phyloP scores from a whole-genome alignment of 768 basidiomycete species.

The Pleurotus cornucopiae region DNA sequence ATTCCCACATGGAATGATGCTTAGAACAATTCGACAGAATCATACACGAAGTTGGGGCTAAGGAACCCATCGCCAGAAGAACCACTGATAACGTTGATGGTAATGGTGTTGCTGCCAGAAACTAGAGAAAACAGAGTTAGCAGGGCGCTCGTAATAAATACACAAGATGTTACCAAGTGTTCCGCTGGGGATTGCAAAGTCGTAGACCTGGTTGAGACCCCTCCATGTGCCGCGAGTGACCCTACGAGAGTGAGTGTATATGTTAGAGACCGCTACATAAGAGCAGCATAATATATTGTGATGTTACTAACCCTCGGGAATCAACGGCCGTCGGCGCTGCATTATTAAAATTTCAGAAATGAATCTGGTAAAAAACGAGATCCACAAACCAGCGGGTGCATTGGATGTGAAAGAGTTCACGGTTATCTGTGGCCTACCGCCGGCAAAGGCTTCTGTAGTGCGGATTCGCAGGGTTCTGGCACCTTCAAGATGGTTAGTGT shows the following conservation, averaged over 20 bases:
- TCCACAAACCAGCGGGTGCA: conserved; percentile 29
- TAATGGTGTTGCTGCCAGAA: conserved; percentile 38
- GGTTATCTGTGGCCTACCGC: conserved; percentile 39
- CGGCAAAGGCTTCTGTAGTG: conserved; percentile 42
- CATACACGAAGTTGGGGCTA: conserved; percentile 42
- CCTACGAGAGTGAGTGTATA: conserved; percentile 16
- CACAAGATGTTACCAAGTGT: conserved; percentile 9
- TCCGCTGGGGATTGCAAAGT: conserved; percentile 39
- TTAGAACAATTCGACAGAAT: conserved; percentile 37
- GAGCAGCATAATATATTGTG: not conserved
- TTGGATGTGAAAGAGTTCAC: conserved; percentile 42
- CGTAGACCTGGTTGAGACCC: conserved; percentile 40
- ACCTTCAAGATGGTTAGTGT: conserved; percentile 19
- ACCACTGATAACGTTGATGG: conserved; percentile 39
- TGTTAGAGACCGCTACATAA: not conserved
- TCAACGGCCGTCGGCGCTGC: conserved; percentile 34
- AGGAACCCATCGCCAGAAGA: conserved; percentile 39
- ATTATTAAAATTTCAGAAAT: not conserved
- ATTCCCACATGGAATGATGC: no score
- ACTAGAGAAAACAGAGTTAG: conserved; percentile 19
- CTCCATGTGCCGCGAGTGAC: conserved; percentile 51
- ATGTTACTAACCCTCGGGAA: conserved; percentile 34
- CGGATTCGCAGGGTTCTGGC: conserved; percentile 42
- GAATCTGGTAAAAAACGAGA: not conserved
- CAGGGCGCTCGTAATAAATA: conserved; percentile 13